Evolutionary conservation across 345 rosid genomes (phyloP), one percentile per base, ranked within the genome.

Genomic region (Citrus reticulata): DNA sequence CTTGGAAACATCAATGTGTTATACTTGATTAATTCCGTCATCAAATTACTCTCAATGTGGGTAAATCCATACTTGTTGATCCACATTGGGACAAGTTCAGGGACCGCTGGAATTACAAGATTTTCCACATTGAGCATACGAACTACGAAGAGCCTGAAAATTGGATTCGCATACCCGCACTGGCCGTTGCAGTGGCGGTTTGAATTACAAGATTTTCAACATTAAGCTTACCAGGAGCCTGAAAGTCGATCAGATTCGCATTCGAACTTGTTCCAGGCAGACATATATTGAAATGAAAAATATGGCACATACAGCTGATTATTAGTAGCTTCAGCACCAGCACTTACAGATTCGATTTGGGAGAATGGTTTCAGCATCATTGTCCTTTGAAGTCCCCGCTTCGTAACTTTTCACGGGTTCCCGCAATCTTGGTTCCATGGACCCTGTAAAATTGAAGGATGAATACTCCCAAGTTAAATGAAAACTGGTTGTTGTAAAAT

Each of bases 21-120:
- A 58, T 17, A 67, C 1, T 27, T 24, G 29, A 30, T 20, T 0
- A 82, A 49, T 4, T 75, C 70, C 9, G 8, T 25, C 30, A 1
- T 73, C 5, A 37, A 0, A 37, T 6, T 40, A 1, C 40, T 55
- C 1, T 35, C 61, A 1, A 80, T 4, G 2, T 6, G 9, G 49
- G 30, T 13, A 77, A 85, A 82, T 16, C 66, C 40, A 30, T 62
- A 72, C 34, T 72, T 82, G 1, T 14, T 2, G 4, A 4, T 32
- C 88, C 88, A 85, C 84, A 80, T 75, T 1, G 4, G 1, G 5
- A 49, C 64, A 17, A 80, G 67, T 17, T 80, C 51, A 0, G 42
- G 17, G 2, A 74, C 24, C 0, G 87, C 71, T 29, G 87, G 87
- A 78, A 85, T 82, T 11, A 85, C 78, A 10, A 85, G 71, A n/a